Evolutionary conservation across 2,329 filamentous ascomycete genomes (phyloP), one percentile per base, ranked within the genome.

Genomic region (Dryadomyces quercivorus): DNA sequence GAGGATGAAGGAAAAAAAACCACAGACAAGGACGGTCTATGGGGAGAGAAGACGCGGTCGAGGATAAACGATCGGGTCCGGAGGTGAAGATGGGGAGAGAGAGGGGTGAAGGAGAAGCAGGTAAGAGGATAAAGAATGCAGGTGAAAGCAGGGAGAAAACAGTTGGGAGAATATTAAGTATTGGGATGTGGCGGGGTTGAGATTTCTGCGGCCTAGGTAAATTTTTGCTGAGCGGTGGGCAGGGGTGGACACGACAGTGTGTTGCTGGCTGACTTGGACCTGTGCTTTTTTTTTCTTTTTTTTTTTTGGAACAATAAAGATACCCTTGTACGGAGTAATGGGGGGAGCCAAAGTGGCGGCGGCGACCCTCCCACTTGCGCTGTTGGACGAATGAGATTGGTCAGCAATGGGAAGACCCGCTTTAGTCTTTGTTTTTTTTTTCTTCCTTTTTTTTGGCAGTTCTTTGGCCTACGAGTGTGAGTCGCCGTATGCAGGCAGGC

Each of bases 251-350:
- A 44, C 36, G 45, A 26, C 50, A n/a, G 50, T 31, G 50, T 31
- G 16, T 20, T 44, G 42, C 42, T 52, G 50, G 42, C 18, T 52
- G 44, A 26, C 44, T 55, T 40, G 51, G 49, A 42, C 46, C 52
- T 58, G 21, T 42, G 15, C 26, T 46, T 53, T 53, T 48, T 47
- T 51, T 43, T 77, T 82, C 70, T 82, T 78, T 64, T 81, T 81
- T 75, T 84, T 85, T 38, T 38, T 38, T 31, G 4, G 26, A 31
- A 31, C 26, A 40, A 40, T 40, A 40, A 8, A 40, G 36, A 40
- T 40, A 12, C 34, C 34, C 34, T 36, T n/a, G n/a, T n/a, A n/a
- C n/a, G n/a, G n/a, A n/a, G n/a, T n/a, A n/a, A n/a, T n/a, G n/a
- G n/a, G n/a, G n/a, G n/a, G 26, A 31, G 26, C 36, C 36, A 40